These are phyloP conservation scores for Gracilaria gracilis DNA, from an alignment of 23 red algal species.

Conservation along the genomic window DNA sequence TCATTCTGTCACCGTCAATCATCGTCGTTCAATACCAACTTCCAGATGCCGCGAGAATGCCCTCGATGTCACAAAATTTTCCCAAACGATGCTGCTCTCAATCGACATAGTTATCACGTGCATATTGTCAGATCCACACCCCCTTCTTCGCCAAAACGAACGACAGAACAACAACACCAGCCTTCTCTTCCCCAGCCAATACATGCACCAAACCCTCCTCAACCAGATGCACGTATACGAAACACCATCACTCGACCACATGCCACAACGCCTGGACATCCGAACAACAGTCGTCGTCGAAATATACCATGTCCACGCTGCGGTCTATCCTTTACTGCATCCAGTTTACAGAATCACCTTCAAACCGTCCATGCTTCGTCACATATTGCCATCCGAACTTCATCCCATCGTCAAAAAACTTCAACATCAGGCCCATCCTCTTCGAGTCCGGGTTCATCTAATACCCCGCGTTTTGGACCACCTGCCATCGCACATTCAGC, in stretches of 20 bases:
- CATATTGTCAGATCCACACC: constrained; percentile 23
- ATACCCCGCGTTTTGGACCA: not conserved
- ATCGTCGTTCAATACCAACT: not conserved
- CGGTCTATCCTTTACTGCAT: not conserved
- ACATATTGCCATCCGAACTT: not conserved
- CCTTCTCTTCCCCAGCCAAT: constrained; percentile 12
- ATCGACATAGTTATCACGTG: constrained; percentile 6
- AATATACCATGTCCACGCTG: not conserved
- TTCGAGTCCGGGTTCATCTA: not conserved
- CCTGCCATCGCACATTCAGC: not conserved
- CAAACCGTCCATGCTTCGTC: constrained; percentile 5
- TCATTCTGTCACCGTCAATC: not conserved
- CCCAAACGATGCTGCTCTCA: not conserved
- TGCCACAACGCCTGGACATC: constrained; percentile 19
- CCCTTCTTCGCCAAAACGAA: not conserved
- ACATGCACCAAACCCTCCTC: not conserved
- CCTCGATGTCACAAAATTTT: not conserved
- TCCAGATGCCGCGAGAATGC: not conserved
- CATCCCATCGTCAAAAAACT: not conserved
- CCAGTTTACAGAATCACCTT: not conserved
- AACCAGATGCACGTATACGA: not conserved
- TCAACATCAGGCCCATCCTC: not conserved
- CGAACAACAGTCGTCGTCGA: constrained; percentile 20
- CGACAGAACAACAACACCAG: not conserved
- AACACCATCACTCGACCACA: not conserved